Evolutionary conservation across 495 filamentous ascomycete species (phyloP).

Genomic region (Filosporella fistucella): DNA sequence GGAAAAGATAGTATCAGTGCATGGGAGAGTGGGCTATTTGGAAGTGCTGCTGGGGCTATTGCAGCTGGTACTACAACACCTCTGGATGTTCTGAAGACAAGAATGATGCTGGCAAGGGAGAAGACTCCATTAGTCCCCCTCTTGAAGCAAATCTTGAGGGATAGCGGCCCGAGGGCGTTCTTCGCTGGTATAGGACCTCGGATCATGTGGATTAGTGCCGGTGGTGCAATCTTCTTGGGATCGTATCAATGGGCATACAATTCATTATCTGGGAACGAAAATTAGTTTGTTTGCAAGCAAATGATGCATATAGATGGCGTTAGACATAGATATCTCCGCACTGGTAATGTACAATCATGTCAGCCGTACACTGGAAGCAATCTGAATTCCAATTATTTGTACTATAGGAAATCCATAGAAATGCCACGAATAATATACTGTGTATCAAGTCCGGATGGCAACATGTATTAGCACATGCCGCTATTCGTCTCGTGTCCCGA

Average conservation of each 20-base stretch:
- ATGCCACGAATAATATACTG: no score
- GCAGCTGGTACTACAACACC: slow-evolving; percentile 90
- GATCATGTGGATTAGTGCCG: slow-evolving; percentile 89
- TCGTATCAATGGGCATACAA: slow-evolving; percentile 81
- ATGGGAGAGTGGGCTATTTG: slow-evolving; percentile 80
- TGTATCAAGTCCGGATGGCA: no score
- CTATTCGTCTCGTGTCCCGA: no score
- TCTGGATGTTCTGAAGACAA: slow-evolving; percentile 92
- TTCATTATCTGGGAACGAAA: slow-evolving; percentile 10
- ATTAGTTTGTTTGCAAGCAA: not conserved
- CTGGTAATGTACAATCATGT: no score
- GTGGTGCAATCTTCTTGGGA: slow-evolving; percentile 91
- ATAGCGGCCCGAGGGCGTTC: slow-evolving; percentile 71
- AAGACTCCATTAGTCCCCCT: slow-evolving; percentile 53
- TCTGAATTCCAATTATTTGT: no score
- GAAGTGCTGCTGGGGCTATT: slow-evolving; percentile 76
- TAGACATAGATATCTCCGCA: no score
- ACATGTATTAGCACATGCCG: no score
- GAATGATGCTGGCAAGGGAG: slow-evolving; percentile 79
- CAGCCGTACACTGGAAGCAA: no score
- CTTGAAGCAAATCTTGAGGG: slow-evolving; percentile 59
- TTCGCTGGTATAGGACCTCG: slow-evolving; percentile 86
- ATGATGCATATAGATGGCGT: slow-evolving; percentile 14
- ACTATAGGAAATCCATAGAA: no score
- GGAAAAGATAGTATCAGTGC: slow-evolving; percentile 51